A percentile compares a stretch with the other conserved stretches of the same genome.
Evolutionary conservation across 2,329 filamentous ascomycete species (phyloP).

Genomic region (Fusarium irregulare): DNA sequence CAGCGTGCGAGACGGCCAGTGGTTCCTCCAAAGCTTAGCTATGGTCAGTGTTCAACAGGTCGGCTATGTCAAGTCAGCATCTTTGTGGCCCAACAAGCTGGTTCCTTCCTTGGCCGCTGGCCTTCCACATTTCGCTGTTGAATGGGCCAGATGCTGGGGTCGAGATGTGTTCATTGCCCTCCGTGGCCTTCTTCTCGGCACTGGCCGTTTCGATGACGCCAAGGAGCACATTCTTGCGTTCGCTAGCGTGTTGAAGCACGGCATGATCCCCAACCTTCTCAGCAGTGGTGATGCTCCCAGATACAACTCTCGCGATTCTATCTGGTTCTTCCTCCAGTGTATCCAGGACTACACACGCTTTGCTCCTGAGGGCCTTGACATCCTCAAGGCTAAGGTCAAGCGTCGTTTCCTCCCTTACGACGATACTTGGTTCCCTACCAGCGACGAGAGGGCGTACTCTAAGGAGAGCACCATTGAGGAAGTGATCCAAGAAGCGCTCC

Average conservation of each 20-base stretch:
- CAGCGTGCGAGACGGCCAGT: slow-evolving; percentile 82
- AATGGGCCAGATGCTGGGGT: slow-evolving; percentile 98
- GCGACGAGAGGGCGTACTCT: slow-evolving; percentile 88
- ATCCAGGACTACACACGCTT: slow-evolving; percentile 93
- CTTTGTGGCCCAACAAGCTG: slow-evolving; percentile 84
- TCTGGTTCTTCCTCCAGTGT: slow-evolving; percentile 97
- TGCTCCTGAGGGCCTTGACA: slow-evolving; percentile 77
- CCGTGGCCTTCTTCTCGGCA: slow-evolving; percentile 90
- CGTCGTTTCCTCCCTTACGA: slow-evolving; percentile 94
- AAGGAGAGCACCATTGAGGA: slow-evolving; percentile 85
- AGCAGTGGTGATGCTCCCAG: slow-evolving; percentile 86
- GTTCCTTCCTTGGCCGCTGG: slow-evolving; percentile 92
- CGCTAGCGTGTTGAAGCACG: slow-evolving; percentile 95
- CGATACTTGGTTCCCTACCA: slow-evolving; percentile 88
- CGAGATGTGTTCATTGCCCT: slow-evolving; percentile 97
- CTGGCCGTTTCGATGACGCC: slow-evolving; percentile 87
- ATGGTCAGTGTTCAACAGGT: slow-evolving; percentile 94
- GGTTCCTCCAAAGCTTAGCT: slow-evolving; percentile 87
- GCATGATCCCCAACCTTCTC: slow-evolving; percentile 96
- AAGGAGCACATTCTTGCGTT: slow-evolving; percentile 96
- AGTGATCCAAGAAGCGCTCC: slow-evolving; percentile 91
- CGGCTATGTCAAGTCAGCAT: slow-evolving; percentile 88
- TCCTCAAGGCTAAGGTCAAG: slow-evolving; percentile 81
- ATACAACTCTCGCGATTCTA: slow-evolving; percentile 95
- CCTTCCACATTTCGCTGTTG: slow-evolving; percentile 90